Percentiles rank a stretch among this genome's conserved stretches.
Evolutionary conservation across 768 basidiomycete genomes (phyloP).

Genomic region (Dendrothele bispora): DNA sequence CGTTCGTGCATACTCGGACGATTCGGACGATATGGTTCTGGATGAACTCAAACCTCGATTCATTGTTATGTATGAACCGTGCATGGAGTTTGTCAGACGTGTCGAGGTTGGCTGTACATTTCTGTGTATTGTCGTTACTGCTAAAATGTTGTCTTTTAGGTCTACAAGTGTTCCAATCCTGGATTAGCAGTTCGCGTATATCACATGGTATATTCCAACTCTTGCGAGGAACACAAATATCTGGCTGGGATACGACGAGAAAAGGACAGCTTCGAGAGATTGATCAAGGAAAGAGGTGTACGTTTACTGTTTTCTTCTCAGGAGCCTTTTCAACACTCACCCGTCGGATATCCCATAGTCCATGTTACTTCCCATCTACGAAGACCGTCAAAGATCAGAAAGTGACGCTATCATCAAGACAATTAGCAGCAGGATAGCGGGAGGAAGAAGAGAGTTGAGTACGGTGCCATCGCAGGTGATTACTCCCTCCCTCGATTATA

Average conservation of each 20-base stretch:
- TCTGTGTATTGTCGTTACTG: not conserved
- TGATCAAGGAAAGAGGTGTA: conserved; percentile 92
- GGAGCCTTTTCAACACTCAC: not conserved
- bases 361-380: conserved; percentile 85
- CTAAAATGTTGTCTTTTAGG: conserved; percentile 42
- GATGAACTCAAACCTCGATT: conserved; percentile 88
- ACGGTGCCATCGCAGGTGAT: conserved; percentile 66
- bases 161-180: conserved; percentile 82
- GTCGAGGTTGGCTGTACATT: conserved; percentile 69
- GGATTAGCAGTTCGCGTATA: conserved; percentile 87
- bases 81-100: conserved; percentile 87
- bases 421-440: conserved; percentile 83
- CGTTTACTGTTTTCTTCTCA: conserved; percentile 28
- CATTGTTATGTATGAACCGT: conserved; percentile 95
- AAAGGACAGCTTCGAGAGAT: conserved; percentile 89
- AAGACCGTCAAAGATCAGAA: conserved; percentile 49
- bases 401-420: conserved; percentile 71
- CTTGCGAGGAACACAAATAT: conserved; percentile 95
- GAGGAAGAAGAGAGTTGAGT: conserved; percentile 71
- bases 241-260: conserved; percentile 85
- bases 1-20: conserved; percentile 86
- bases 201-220: conserved; percentile 92
- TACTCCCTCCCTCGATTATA: not conserved
- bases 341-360: conserved; percentile 56
- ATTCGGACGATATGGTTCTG: conserved; percentile 87